A percentile compares a stretch with the other conserved stretches of the same genome.
phyloP scores from a whole-genome alignment of 2,329 filamentous ascomycete genomes.

The Fusarium aywerte region DNA sequence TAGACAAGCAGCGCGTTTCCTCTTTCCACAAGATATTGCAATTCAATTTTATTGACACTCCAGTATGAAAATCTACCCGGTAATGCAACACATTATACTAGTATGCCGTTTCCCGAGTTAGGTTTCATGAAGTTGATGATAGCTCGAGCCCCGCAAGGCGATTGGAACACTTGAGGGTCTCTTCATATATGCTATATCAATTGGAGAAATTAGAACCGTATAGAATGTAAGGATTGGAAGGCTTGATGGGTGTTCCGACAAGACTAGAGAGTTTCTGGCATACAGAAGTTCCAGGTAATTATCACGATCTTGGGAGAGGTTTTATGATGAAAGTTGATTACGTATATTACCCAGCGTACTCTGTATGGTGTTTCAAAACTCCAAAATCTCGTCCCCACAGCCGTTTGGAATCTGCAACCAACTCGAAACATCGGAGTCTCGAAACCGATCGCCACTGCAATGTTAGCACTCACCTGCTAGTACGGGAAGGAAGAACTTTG shows the following conservation, averaged over 20 bases:
- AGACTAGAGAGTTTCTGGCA: background rate
- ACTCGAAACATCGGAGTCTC: slow-evolving; percentile 29
- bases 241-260: background rate
- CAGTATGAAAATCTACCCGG: too few species aligned
- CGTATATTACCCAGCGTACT: background rate
- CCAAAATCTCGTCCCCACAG: background rate
- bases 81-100: too few species aligned
- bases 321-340: background rate
- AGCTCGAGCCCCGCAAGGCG: too few species aligned
- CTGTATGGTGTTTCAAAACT: slow-evolving; percentile 7
- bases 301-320: background rate
- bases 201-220: too few species aligned
- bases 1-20: background rate
- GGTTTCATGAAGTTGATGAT: too few species aligned
- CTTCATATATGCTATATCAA: too few species aligned
- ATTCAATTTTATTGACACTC: too few species aligned
- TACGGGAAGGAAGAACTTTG: background rate
- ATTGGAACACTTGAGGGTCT: too few species aligned
- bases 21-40: background rate
- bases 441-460: slow-evolving; percentile 1
- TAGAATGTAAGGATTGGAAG: background rate
- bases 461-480: background rate
- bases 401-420: slow-evolving; percentile 27
- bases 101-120: too few species aligned
- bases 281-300: background rate